Evolutionary conservation across 192 early-diverging fungal genomes (phyloP).

Genomic region (Coemansia aciculifera): DNA sequence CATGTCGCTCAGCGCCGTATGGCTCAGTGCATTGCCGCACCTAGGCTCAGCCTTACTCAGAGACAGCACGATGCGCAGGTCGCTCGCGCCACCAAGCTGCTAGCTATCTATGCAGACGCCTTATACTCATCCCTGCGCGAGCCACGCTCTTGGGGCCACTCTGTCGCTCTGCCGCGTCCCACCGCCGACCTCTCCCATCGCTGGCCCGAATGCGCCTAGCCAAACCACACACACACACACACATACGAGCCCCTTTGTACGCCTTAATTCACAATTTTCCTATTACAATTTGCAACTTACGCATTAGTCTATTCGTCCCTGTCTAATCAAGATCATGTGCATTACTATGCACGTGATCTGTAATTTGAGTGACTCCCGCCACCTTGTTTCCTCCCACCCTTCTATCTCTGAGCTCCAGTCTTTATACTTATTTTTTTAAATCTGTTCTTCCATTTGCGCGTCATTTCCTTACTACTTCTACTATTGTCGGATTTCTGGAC

Average conservation of each 20-base stretch:
- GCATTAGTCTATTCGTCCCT: too few relatives aligned
- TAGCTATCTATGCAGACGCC: conserved; percentile 33
- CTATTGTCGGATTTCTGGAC: neutral
- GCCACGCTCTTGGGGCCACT: conserved; percentile 51
- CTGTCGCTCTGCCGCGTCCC: conserved; percentile 37
- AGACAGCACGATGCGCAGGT: conserved; percentile 48
- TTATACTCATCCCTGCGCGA: conserved; percentile 42
- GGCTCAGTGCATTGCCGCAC: conserved; percentile 36
- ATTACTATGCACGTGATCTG: conserved; percentile 41
- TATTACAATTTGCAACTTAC: neutral
- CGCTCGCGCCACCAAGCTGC: conserved; percentile 37
- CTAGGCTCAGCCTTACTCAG: conserved; percentile 36
- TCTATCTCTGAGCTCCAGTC: neutral
- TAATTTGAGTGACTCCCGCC: conserved; percentile 21
- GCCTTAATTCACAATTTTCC: neutral
- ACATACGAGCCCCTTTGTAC: neutral
- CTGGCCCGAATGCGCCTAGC: neutral
- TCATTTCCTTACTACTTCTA: neutral
- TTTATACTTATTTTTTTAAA: neutral
- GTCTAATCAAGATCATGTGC: conserved; percentile 33
- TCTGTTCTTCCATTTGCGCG: conserved; percentile 1
- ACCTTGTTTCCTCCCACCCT: neutral
- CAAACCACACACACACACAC: neutral
- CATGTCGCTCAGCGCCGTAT: conserved; percentile 36
- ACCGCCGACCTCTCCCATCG: conserved; percentile 1